Evolutionary conservation across 345 rosid genomes (phyloP), one percentile per base, ranked within the genome.

Genomic region (Bruguiera sexangula): DNA sequence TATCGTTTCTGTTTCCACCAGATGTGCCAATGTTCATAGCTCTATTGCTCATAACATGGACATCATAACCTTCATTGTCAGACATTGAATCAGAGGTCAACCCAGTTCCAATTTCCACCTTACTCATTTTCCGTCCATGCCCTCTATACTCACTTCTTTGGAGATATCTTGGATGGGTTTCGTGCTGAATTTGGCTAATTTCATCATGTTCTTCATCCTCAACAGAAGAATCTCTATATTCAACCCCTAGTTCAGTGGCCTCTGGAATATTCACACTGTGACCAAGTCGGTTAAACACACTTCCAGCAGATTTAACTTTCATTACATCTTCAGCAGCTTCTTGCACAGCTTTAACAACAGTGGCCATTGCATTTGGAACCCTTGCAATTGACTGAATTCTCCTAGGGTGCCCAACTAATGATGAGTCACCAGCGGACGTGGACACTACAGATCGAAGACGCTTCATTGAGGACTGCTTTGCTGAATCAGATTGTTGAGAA

Each of bases 271-370:
- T 75, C 60, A 76, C 65, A 54, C 85, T 79, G 57, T 80, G 85
- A 72, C 99, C 86, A 54, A 96, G 85, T 75, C 99, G 82, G 77
- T 96, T 98, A 76, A 96, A 96, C 79, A 96, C 98, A 68, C 89
- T 96, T 80, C 89, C 86, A 21, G 84, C 77, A 67, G 89, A 60
- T 77, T 82, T 91, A 54, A 77, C 69, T 66, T 82, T 88, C 59
- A 66, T 80, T 39, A 81, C 92, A 85, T 89, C 98, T 77, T 87
- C 89, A 56, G 92, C 91, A 73, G 99, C 98, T 88, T 92, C 97
- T 31, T 89, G 83, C 16, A 90, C 96, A 73, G 96, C 96, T 82
- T 87, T 92, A n/a, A 89, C 67, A 43, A 89, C 92, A 64, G 96
- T 81, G 62, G 88, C 82, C 90, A 88, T 82, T 65, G 95, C 81